Base-by-base conservation (phyloP, 2,329 filamentous ascomycete genomes). In the Venturia nashicola region DNA sequence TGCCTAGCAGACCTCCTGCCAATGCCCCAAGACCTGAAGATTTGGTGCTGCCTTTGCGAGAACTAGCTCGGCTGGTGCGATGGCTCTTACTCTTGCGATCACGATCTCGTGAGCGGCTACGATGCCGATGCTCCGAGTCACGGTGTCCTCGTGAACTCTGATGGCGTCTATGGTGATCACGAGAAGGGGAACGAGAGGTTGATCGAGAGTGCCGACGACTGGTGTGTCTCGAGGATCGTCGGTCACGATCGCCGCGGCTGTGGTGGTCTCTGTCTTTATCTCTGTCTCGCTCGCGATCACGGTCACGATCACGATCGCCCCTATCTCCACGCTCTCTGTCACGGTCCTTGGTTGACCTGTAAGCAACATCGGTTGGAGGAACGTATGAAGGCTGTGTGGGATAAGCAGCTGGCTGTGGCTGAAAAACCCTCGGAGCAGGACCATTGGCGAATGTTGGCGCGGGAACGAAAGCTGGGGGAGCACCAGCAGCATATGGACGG, bases 21-120 rank as follows among this genome's bases (percentile, higher is more conserved):
- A 62, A n/a, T 32, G 44, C 60, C 23, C 43, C 43, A 62, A 62
- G 60, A 36, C 40, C 60, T 5, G 60, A 48, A 48, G 60, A 62
- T 34, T 43, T 48, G 9, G 44, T 16, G 36, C 43, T 43, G 20
- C 60, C 34, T 46, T 36, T 62, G 20, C 60, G 40, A 34, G 60
- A 43, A 7, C 42, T 62, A 18, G 60, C 23, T n/a, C 60, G 60
- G 42, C 60, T 62, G 43, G 36, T 40, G 23, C 34, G 42, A 16
- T 44, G 36, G n/a, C 42, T 34, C 42, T 61, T 61, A 39, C 60
- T 46, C 39, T 48, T 39, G 20, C 6, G 60, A 16, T 62, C 34
- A 16, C 60, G 60, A 51, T 62, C 60, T 39, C 60, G 11, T 7
- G 60, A 62, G n/a, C 44, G 39, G 16, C 44, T 48, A 12, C 60